Evolutionary conservation across 768 basidiomycete species (phyloP).

Genomic region (Rhodotorula toruloides): DNA sequence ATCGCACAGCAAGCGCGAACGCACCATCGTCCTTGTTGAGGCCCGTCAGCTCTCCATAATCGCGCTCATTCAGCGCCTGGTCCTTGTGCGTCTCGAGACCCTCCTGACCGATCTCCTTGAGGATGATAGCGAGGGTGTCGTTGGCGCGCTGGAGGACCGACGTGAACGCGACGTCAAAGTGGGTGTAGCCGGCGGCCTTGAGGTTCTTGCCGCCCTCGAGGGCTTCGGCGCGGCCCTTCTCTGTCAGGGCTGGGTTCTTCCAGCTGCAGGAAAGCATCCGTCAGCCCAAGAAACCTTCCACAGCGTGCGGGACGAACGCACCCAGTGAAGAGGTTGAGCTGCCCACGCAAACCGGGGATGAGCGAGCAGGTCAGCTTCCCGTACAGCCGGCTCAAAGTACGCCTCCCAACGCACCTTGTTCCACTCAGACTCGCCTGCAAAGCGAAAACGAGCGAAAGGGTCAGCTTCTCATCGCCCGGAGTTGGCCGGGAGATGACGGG

Average conservation of each 20-base stretch:
- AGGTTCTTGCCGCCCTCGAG: constrained; percentile 37
- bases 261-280: constrained; percentile 3
- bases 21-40: constrained; percentile 43
- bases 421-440: constrained; percentile 26
- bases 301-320: background rate
- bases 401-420: constrained; percentile 25
- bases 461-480: background rate
- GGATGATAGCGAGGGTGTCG: constrained; percentile 43
- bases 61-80: constrained; percentile 42
- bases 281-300: background rate
- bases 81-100: constrained; percentile 37
- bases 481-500: constrained; percentile 5
- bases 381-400: background rate
- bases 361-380: background rate
- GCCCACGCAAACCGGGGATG: background rate
- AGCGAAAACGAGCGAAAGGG: background rate
- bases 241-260: constrained; percentile 38
- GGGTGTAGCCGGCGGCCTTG: constrained; percentile 26
- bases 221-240: constrained; percentile 39
- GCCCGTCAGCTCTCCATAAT: constrained; percentile 41
- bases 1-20: background rate
- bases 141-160: constrained; percentile 42
- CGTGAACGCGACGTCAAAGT: constrained; percentile 41
- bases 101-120: constrained; percentile 42
- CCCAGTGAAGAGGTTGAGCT: constrained; percentile 41